phyloP scores from a whole-genome alignment of 106 monocot species.

The Dendrobium nobile region DNA sequence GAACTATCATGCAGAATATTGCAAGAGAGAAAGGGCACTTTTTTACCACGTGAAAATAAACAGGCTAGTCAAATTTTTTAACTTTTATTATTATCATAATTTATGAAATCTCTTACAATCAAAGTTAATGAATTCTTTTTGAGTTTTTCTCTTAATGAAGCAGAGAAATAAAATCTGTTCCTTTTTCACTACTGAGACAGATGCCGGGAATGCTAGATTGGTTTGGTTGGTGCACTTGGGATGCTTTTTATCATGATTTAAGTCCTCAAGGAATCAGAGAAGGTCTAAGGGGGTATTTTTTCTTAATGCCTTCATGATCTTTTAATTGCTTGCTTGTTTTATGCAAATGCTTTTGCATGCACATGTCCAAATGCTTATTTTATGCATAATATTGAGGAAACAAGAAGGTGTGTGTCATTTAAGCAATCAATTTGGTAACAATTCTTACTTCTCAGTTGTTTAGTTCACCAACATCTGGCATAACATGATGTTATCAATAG shows the following conservation, averaged over 20 bases:
- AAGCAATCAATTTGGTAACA: background rate
- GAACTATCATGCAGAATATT: constrained; percentile 20
- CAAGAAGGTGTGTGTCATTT: background rate
- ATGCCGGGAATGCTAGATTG: constrained; percentile 39
- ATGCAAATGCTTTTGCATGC: background rate
- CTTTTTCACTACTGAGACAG: constrained; percentile 21
- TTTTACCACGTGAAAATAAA: constrained; percentile 26
- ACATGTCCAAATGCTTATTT: background rate
- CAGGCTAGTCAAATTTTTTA: constrained; percentile 20
- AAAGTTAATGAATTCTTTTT: background rate
- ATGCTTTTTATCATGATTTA: constrained; percentile 49
- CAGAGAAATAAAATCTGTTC: background rate
- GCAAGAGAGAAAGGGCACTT: constrained; percentile 25
- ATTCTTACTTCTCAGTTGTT: background rate
- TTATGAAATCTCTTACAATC: background rate
- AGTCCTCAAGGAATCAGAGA: constrained; percentile 35
- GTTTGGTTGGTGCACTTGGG: constrained; percentile 74
- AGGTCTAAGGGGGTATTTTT: constrained; percentile 30
- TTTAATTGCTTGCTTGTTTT: background rate
- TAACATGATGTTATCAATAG: background rate
- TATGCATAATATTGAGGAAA: background rate
- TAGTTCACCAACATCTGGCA: background rate
- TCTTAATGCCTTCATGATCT: background rate
- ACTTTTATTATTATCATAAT: background rate
- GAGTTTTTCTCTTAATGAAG: background rate